A percentile compares a stretch with the other conserved stretches of the same genome.
These are phyloP conservation scores for Eucalyptus regnans DNA, from an alignment of 345 rosid genomes.

Conservation along the genomic window DNA sequence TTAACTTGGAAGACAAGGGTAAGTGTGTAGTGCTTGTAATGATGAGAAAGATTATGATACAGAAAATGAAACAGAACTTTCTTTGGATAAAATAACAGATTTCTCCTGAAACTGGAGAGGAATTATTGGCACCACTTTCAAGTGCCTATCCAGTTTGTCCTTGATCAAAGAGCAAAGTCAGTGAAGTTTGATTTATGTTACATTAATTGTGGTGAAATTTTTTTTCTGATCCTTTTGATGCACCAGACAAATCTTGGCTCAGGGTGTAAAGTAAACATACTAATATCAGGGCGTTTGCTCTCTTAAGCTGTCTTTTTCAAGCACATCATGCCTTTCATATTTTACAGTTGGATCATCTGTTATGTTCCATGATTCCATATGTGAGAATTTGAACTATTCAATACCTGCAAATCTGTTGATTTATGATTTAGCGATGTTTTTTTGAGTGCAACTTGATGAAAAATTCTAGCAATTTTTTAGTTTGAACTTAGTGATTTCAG, in stretches of 20 bases:
- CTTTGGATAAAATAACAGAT: background rate
- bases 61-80: background rate
- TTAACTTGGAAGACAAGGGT: background rate
- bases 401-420: background rate
- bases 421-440: background rate
- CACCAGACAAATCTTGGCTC: background rate
- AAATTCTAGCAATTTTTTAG: background rate
- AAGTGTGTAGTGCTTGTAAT: background rate
- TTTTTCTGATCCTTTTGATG: background rate
- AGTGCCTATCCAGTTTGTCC: background rate
- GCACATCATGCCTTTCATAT: background rate
- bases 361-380: background rate
- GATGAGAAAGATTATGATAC: background rate
- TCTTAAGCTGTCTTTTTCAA: background rate
- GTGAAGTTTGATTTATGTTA: background rate
- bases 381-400: background rate
- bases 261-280: background rate
- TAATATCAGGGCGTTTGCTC: background rate
- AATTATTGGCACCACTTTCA: background rate
- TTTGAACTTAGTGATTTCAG: background rate
- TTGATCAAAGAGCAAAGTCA: background rate
- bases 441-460: background rate
- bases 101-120: background rate
- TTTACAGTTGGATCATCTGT: background rate
- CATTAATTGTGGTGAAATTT: background rate